These are phyloP conservation scores for Sporisorium scitamineum DNA, from an alignment of 1,284 basidiomycete genomes.

Conservation along the genomic window DNA sequence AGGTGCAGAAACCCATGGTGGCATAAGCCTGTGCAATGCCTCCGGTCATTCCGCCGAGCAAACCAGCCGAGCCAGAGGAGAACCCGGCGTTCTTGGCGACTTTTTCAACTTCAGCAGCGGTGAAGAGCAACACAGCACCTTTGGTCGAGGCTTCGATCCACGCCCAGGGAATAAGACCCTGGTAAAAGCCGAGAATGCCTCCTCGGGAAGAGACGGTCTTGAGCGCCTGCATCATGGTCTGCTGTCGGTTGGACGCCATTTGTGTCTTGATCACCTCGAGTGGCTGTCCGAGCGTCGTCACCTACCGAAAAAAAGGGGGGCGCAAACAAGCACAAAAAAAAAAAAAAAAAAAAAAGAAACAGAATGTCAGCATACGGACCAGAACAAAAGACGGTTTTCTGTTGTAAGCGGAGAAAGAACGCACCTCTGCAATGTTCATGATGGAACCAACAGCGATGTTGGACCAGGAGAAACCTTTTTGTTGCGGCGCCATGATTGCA, in stretches of 20 bases:
- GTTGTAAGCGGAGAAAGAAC: conserved; percentile 69
- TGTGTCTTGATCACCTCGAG: conserved; percentile 95
- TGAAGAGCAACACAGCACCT: conserved; percentile 94
- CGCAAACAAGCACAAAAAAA: too few species aligned
- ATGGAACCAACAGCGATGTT: conserved; percentile 95
- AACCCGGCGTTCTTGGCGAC: conserved; percentile 78
- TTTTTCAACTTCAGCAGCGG: conserved; percentile 92
- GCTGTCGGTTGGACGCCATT: conserved; percentile 72
- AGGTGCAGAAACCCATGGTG: conserved; percentile 97
- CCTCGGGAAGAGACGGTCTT: conserved; percentile 91
- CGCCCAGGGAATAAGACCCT: conserved; percentile 99
- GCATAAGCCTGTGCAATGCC: conserved; percentile 98
- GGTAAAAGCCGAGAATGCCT: conserved; percentile 90
- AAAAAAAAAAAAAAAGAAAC: conserved; percentile 58
- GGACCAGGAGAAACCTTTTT: conserved; percentile 94
- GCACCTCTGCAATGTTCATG: conserved; percentile 85
- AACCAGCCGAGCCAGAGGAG: conserved; percentile 83
- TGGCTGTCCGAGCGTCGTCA: conserved; percentile 97
- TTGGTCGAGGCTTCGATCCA: conserved; percentile 99
- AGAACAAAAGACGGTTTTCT: not conserved
- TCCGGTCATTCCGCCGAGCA: conserved; percentile 96
- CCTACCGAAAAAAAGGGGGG: conserved; percentile 72
- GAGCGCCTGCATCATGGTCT: conserved; percentile 89
- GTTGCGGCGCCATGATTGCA: conserved; percentile 72
- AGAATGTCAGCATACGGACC: conserved; percentile 6